phyloP scores from a whole-genome alignment of 768 basidiomycete species.

The Boletus vermiculosoides region DNA sequence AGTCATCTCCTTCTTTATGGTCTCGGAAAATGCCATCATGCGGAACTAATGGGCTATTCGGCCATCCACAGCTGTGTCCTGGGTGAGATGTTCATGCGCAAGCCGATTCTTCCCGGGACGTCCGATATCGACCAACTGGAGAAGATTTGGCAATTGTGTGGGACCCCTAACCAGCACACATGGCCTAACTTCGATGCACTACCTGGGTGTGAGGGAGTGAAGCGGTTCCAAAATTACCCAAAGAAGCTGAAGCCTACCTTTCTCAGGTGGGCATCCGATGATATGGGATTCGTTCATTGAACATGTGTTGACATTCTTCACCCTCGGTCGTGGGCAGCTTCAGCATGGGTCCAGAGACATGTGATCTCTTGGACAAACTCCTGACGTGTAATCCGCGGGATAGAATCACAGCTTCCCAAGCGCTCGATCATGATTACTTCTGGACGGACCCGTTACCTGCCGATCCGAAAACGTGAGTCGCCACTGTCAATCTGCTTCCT shows the following conservation, averaged over 20 bases:
- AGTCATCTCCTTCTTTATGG: conserved; percentile 25
- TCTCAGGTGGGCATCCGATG: conserved; percentile 50
- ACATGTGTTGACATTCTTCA: conserved; percentile 1
- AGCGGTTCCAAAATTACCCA: conserved; percentile 52
- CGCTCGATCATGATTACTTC: conserved; percentile 92
- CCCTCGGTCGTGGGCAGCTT: conserved; percentile 15
- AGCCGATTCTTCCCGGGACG: conserved; percentile 83
- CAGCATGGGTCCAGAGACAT: conserved; percentile 71
- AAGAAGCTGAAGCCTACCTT: conserved; percentile 58
- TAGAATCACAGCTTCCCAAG: conserved; percentile 80
- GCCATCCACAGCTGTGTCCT: conserved; percentile 70
- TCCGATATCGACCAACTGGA: conserved; percentile 91
- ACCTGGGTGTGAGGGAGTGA: conserved; percentile 80
- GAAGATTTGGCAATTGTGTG: conserved; percentile 88
- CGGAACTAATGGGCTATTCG: conserved; percentile 1
- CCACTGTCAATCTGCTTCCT: background rate
- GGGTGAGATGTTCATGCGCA: conserved; percentile 92
- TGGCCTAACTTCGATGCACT: conserved; percentile 77
- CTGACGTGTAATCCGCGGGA: conserved; percentile 80
- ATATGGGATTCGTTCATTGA: background rate
- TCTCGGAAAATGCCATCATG: background rate
- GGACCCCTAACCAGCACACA: conserved; percentile 76
- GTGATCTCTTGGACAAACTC: conserved; percentile 79
- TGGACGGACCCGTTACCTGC: conserved; percentile 89
- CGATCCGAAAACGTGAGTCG: conserved; percentile 71